A percentile compares a stretch with the other conserved stretches of the same genome.
These are phyloP conservation scores for Leishmania amazonensis DNA, from an alignment of 208 protist genomes.

Conservation along the genomic window DNA sequence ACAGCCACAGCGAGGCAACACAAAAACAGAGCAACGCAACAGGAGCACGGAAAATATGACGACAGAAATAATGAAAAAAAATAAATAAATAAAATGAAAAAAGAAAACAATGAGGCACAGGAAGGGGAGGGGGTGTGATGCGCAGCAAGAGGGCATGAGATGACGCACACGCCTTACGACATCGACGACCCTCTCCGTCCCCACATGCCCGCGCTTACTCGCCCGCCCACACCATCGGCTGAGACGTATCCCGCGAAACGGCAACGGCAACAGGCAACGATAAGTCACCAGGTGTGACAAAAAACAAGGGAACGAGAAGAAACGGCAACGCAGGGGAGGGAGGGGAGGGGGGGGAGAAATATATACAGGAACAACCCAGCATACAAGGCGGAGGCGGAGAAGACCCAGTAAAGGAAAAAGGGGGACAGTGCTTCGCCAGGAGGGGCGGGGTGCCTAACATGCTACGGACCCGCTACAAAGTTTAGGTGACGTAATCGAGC, in stretches of 20 bases:
- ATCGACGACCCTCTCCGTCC: neutral
- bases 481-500: neutral
- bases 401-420: neutral
- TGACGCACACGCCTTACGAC: neutral
- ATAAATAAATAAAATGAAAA: neutral
- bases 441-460: neutral
- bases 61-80: neutral
- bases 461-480: neutral
- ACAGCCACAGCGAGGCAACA: neutral
- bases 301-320: neutral
- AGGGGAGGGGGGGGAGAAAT: neutral
- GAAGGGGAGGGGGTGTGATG: neutral
- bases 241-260: neutral
- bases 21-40: neutral
- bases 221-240: neutral
- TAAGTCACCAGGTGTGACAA: neutral
- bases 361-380: neutral
- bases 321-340: constrained; percentile 5
- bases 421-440: too few species aligned
- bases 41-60: neutral
- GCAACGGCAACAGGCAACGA: neutral
- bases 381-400: neutral
- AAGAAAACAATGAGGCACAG: too few species aligned
- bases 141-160: neutral
- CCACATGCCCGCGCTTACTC: neutral